Evolutionary conservation across 345 rosid species (phyloP).

Genomic region (Syzygium grande): DNA sequence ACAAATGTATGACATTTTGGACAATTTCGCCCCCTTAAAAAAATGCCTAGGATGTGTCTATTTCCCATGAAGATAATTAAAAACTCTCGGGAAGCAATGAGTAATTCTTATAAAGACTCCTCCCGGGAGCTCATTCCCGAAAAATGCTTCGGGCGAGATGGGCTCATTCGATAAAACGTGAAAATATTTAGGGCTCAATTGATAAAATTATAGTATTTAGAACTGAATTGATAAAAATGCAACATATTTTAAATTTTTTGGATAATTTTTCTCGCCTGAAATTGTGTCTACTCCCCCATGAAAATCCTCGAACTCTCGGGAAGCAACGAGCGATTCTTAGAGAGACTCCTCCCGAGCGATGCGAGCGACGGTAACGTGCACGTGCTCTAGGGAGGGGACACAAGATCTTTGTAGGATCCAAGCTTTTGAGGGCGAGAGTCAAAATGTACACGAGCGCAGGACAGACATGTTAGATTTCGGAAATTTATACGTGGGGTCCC

Average conservation of each 20-base stretch:
- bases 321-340: not conserved
- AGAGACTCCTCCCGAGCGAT: not conserved
- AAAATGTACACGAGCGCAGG: not conserved
- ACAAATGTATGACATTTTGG: no score
- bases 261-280: no score
- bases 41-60: not conserved
- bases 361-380: not conserved
- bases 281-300: not conserved
- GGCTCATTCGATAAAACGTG: no score
- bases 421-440: not conserved
- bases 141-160: no score
- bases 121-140: not conserved
- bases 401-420: not conserved
- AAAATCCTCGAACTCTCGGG: not conserved
- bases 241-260: no score
- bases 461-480: not conserved
- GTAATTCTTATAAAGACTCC: not conserved
- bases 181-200: no score
- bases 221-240: no score
- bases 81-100: not conserved
- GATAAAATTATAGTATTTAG: no score
- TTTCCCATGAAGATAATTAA: not conserved
- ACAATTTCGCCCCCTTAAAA: no score
- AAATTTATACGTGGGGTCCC: not conserved
- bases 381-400: not conserved